Conservation (phyloP, 495 filamentous ascomycete genomes). For the Trichoderma orchidacearum region DNA sequence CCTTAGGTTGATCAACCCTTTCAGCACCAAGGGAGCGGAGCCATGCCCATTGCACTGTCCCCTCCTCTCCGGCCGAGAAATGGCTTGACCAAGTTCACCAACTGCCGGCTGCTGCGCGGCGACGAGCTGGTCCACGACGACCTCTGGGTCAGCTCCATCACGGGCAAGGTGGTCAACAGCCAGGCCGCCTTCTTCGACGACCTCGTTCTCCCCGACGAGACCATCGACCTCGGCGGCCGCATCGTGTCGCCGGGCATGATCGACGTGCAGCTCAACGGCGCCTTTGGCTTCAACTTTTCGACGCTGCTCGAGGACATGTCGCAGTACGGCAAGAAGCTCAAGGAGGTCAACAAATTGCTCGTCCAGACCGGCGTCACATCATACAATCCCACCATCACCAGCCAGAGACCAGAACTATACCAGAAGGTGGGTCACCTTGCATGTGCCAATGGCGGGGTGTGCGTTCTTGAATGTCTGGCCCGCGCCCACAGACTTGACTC, state of each 20-base stretch:
- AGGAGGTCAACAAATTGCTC: slow-evolving; percentile 51
- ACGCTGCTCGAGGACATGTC: slow-evolving; percentile 48
- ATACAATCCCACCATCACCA: slow-evolving; percentile 68
- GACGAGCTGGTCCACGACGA: slow-evolving; percentile 53
- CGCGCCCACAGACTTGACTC: not conserved
- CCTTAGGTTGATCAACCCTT: too few relatives aligned
- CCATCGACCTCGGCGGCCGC: slow-evolving; percentile 61
- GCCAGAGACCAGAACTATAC: slow-evolving; percentile 56
- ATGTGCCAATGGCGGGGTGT: not conserved
- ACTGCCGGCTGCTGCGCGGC: slow-evolving; percentile 56
- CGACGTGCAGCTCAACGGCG: slow-evolving; percentile 78
- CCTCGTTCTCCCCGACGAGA: slow-evolving; percentile 39
- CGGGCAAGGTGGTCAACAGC: slow-evolving; percentile 62
- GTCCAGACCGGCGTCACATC: slow-evolving; percentile 69
- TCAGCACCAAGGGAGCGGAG: too few relatives aligned
- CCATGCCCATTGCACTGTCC: slow-evolving; percentile 1
- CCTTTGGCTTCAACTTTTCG: slow-evolving; percentile 78
- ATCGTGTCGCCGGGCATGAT: slow-evolving; percentile 73
- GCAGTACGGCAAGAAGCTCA: slow-evolving; percentile 52
- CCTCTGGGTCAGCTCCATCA: slow-evolving; percentile 62
- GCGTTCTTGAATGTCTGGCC: not conserved
- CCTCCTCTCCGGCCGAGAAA: slow-evolving; percentile 7
- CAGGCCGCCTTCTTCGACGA: slow-evolving; percentile 66
- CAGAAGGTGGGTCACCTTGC: slow-evolving; percentile 25
- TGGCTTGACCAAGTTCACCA: slow-evolving; percentile 71